Percentiles rank a stretch among this genome's conserved stretches.
phyloP scores from a whole-genome alignment of 2,329 filamentous ascomycete genomes.

The Calonectria honghensis region DNA sequence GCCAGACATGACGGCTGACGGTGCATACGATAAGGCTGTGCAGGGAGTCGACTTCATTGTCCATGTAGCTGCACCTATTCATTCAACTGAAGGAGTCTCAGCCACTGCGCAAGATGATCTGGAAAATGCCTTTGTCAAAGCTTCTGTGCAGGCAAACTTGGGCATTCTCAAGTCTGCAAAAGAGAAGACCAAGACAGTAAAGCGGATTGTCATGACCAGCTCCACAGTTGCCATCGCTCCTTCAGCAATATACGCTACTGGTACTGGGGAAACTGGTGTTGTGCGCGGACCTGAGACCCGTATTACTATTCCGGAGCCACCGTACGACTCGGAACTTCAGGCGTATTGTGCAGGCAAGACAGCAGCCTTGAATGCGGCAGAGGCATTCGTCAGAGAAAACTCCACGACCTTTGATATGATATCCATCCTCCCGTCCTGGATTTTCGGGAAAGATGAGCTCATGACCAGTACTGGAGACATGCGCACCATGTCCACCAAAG shows the following conservation, averaged over 20 bases:
- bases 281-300: conserved; percentile 16
- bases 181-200: conserved; percentile 57
- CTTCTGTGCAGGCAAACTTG: conserved; percentile 61
- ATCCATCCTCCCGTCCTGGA: conserved; percentile 31
- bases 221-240: conserved; percentile 56
- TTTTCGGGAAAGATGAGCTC: conserved; percentile 31
- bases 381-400: conserved; percentile 9
- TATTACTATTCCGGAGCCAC: not conserved
- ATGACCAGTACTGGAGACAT: not conserved
- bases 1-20: conserved; percentile 59
- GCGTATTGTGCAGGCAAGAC: conserved; percentile 28
- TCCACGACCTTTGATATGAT: conserved; percentile 28
- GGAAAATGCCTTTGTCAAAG: conserved; percentile 53
- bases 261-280: conserved; percentile 3
- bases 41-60: conserved; percentile 62
- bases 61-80: conserved; percentile 56
- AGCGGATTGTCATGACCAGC: conserved; percentile 65
- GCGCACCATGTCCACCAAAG: conserved; percentile 9
- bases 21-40: conserved; percentile 64
- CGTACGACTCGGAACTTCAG: conserved; percentile 19
- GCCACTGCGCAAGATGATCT: conserved; percentile 17
- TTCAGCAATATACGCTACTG: not conserved
- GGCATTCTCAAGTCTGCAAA: conserved; percentile 61
- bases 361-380: conserved; percentile 20
- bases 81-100: conserved; percentile 14